These are phyloP conservation scores for Bretziella fagacearum DNA, from an alignment of 2,329 filamentous ascomycete genomes.

Conservation along the genomic window DNA sequence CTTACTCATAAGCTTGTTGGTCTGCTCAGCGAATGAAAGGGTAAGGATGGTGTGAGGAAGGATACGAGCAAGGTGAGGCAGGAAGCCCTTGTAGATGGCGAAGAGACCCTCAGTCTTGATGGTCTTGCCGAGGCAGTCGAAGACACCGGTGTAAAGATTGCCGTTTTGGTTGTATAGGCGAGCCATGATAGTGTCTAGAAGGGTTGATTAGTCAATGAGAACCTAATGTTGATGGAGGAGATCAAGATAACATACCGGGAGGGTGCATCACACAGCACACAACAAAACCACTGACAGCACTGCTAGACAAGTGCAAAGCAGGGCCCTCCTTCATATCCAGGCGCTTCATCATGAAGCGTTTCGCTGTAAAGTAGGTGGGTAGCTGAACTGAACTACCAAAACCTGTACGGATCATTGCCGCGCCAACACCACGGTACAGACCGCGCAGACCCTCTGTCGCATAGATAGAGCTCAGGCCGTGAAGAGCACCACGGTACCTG, in stretches of 20 bases:
- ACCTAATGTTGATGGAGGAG: background rate
- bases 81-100: conserved; percentile 94
- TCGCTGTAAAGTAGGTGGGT: conserved; percentile 96
- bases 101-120: conserved; percentile 78
- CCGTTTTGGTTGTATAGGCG: conserved; percentile 98
- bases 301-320: conserved; percentile 73
- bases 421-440: conserved; percentile 76
- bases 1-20: conserved; percentile 75
- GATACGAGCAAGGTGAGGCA: conserved; percentile 85
- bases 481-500: conserved; percentile 66
- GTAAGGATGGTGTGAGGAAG: conserved; percentile 91
- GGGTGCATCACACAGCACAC: conserved; percentile 98
- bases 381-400: conserved; percentile 93
- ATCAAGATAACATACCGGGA: conserved; percentile 43
- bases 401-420: conserved; percentile 89
- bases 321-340: conserved; percentile 82
- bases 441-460: conserved; percentile 58
- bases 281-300: conserved; percentile 79
- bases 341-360: conserved; percentile 66
- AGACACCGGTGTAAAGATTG: conserved; percentile 84
- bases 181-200: conserved; percentile 81
- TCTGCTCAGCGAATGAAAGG: conserved; percentile 86
- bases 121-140: conserved; percentile 84
- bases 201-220: conserved; percentile 7
- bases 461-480: conserved; percentile 72